Base-by-base conservation (phyloP, 2,329 filamentous ascomycete genomes). In the Corinectria fuckeliana region DNA sequence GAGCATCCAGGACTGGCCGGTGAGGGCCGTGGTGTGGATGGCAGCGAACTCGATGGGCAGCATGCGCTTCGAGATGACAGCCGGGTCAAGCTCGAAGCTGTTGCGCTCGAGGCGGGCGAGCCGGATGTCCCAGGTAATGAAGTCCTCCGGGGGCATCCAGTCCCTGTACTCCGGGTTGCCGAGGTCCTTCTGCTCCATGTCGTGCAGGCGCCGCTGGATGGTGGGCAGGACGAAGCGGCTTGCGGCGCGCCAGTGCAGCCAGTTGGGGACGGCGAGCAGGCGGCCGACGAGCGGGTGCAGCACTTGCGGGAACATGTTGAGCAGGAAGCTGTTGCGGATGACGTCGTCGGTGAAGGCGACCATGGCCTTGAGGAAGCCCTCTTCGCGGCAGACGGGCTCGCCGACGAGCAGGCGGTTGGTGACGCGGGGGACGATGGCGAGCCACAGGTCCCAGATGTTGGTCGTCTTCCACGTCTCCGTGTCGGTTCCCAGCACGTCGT, bases 21-120 rank as follows among this genome's bases (percentile, higher is more conserved):
- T 85, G 11, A 86, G 65, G 6, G 81, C 78, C 0, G 85, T 86
- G 2, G 85, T 87, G 71, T 87, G 84, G 23, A 86, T 85, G 16
- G 83, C 81, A 3, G 84, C 85, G 59, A 87, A 86, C 67, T 86
- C 81, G 41, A 88, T 74, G 0, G 84, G 82, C 32, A 88, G 72
- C 5, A 87, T 70, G 13, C 82, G 77, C 60, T 81, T 78, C 2
- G 82, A 81, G 14, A 88, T 78, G 39, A 77, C 76, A 3, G 74
- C 67, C 0, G 84, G 78, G 21, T 81, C 72, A 20, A 84, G 75
- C 56, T 87, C 82, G 8, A 69, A 66, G 0, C 53, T 3, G 4
- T 74, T 74, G 5, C 74, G 75, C 52, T 86, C 83, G 1, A 74
- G 73, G 30, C 72, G 72, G 14, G 85, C 84, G 21, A 81, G 77